Evolutionary conservation across 495 filamentous ascomycete genomes (phyloP).

Genomic region (Ramalina peruviana): DNA sequence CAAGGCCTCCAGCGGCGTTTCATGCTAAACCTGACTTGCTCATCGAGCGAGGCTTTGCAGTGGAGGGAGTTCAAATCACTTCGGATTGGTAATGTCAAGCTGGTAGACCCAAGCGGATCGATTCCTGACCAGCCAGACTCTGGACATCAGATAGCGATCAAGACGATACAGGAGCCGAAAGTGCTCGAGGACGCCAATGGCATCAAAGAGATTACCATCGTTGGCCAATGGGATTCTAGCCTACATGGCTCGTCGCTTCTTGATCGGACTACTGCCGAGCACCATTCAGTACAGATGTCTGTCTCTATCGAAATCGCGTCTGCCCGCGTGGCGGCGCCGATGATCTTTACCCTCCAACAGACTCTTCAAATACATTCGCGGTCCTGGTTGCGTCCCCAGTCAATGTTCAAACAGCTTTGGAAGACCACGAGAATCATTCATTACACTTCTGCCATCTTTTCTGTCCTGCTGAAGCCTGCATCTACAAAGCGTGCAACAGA

Average conservation of each 20-base stretch:
- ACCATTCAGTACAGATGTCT: slow-evolving; percentile 79
- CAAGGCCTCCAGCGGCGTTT: slow-evolving; percentile 89
- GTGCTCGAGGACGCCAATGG: slow-evolving; percentile 78
- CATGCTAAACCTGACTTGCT: slow-evolving; percentile 73
- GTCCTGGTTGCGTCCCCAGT: slow-evolving; percentile 68
- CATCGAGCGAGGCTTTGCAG: slow-evolving; percentile 69
- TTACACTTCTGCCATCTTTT: slow-evolving; percentile 73
- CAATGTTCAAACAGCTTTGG: slow-evolving; percentile 78
- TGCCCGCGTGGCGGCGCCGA: slow-evolving; percentile 62
- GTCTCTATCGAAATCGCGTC: slow-evolving; percentile 73
- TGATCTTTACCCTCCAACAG: slow-evolving; percentile 69
- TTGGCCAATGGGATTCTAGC: slow-evolving; percentile 93
- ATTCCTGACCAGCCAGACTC: slow-evolving; percentile 61
- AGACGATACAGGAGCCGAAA: slow-evolving; percentile 57
- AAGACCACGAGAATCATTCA: slow-evolving; percentile 74
- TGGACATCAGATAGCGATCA: slow-evolving; percentile 60
- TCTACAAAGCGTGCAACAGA: slow-evolving; percentile 85
- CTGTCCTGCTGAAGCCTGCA: slow-evolving; percentile 67
- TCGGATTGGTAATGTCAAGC: slow-evolving; percentile 62
- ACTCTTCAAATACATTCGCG: slow-evolving; percentile 73
- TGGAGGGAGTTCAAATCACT: slow-evolving; percentile 70
- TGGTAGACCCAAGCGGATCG: slow-evolving; percentile 74
- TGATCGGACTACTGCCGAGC: slow-evolving; percentile 77
- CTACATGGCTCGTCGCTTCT: slow-evolving; percentile 80
- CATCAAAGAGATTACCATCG: slow-evolving; percentile 71